Percentiles rank a stretch among this genome's conserved stretches.
These are phyloP conservation scores for Aspergillus vadensis DNA, from an alignment of 2,329 filamentous ascomycete species.

Conservation along the genomic window DNA sequence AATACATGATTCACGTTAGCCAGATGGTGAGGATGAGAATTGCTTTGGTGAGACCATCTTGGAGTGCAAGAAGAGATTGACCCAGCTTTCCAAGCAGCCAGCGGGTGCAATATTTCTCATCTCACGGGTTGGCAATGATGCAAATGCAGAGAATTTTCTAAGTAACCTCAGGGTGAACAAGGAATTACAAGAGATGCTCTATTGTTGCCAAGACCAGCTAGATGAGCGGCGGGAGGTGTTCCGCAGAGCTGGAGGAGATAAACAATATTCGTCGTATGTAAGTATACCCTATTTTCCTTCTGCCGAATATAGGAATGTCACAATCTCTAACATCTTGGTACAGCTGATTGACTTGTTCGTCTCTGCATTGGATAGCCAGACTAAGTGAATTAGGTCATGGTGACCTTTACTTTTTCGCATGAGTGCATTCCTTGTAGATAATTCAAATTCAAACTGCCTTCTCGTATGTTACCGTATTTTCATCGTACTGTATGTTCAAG, in stretches of 20 bases:
- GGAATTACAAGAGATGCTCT: neutral
- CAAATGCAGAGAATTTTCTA: neutral
- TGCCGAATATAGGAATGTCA: neutral
- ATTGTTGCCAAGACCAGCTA: constrained; percentile 2
- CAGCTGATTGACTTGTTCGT: neutral
- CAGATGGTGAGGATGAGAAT: neutral
- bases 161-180: neutral
- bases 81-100: neutral
- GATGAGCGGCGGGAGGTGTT: neutral
- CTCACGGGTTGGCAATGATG: neutral
- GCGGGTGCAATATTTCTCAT: constrained; percentile 1
- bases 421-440: neutral
- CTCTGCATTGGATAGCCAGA: neutral
- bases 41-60: neutral
- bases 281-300: neutral
- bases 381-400: neutral
- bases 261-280: neutral
- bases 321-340: neutral
- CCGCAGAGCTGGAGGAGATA: neutral
- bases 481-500: no score
- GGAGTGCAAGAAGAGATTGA: neutral
- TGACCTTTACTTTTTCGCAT: neutral
- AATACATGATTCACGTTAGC: neutral
- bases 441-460: no score
- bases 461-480: no score